Evolutionary conservation across 1,139 yeast genomes (phyloP).

Genomic region (Kazachstania sp.): DNA sequence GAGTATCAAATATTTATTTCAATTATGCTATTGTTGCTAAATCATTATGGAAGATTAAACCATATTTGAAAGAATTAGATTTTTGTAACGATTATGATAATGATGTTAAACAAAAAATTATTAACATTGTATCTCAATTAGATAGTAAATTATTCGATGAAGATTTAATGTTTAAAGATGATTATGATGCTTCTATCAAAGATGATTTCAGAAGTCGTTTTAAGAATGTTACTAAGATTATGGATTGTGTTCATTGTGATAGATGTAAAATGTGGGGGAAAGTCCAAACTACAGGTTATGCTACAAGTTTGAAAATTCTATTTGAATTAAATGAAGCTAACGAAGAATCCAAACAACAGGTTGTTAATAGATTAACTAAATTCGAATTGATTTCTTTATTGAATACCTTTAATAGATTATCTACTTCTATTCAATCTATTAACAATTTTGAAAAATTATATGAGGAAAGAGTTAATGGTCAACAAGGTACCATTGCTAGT

Average conservation of each 20-base stretch:
- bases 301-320: conserved; percentile 83
- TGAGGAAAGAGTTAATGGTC: conserved; percentile 25
- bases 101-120: conserved; percentile 38
- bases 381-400: conserved; percentile 83
- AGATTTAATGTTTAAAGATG: conserved; percentile 44
- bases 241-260: conserved; percentile 99
- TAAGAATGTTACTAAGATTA: conserved; percentile 79
- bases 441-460: conserved; percentile 58
- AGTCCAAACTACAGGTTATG: conserved; percentile 93
- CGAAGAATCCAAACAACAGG: conserved; percentile 36
- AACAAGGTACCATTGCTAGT: conserved; percentile 12
- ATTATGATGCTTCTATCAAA: conserved; percentile 37
- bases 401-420: conserved; percentile 85
- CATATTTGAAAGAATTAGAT: conserved; percentile 40
- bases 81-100: conserved; percentile 45
- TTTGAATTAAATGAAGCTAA: conserved; percentile 54
- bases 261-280: conserved; percentile 98
- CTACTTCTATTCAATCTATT: conserved; percentile 72
- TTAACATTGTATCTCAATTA: conserved; percentile 35
- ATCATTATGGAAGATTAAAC: conserved; percentile 59
- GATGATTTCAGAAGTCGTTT: conserved; percentile 80
- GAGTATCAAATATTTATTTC: conserved; percentile 83
- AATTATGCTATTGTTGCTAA: conserved; percentile 84
- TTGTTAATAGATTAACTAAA: conserved; percentile 51
- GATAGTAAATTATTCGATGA: conserved; percentile 51